Percentiles rank a stretch among this genome's conserved stretches.
These are phyloP conservation scores for Cystoisospora suis DNA, from an alignment of 169 alveolate species.

Conservation along the genomic window DNA sequence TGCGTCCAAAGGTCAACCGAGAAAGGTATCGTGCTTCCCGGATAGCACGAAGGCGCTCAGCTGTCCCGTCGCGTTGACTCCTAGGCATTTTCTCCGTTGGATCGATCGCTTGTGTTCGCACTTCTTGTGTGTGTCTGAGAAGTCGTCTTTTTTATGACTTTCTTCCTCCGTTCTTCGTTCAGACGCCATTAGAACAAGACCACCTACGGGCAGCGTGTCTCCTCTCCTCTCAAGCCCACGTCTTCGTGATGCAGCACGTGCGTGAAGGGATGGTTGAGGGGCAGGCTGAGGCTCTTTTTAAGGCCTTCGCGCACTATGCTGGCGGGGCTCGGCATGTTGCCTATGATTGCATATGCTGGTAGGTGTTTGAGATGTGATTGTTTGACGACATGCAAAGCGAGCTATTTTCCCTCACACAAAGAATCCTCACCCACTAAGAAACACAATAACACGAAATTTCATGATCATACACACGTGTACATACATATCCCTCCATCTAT, in stretches of 20 bases:
- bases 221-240: constrained; percentile 56
- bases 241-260: constrained; percentile 44
- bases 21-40: background rate
- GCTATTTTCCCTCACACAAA: background rate
- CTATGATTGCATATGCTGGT: constrained; percentile 64
- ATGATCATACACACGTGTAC: too few relatives aligned
- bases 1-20: too few relatives aligned
- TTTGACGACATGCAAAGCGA: background rate
- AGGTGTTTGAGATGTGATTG: background rate
- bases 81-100: too few relatives aligned
- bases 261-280: constrained; percentile 50
- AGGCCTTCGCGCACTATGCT: constrained; percentile 41
- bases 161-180: background rate
- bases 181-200: constrained; percentile 56
- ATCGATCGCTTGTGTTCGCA: too few relatives aligned
- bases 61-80: too few relatives aligned
- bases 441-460: too few relatives aligned
- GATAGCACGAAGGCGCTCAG: background rate
- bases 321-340: constrained; percentile 67
- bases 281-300: constrained; percentile 54
- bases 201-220: constrained; percentile 57
- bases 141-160: background rate
- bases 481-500: too few relatives aligned
- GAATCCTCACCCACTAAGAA: too few relatives aligned
- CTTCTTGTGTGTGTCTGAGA: background rate